phyloP scores from a whole-genome alignment of 2,329 filamentous ascomycete genomes.

The Nothomitra cinnamomea region DNA sequence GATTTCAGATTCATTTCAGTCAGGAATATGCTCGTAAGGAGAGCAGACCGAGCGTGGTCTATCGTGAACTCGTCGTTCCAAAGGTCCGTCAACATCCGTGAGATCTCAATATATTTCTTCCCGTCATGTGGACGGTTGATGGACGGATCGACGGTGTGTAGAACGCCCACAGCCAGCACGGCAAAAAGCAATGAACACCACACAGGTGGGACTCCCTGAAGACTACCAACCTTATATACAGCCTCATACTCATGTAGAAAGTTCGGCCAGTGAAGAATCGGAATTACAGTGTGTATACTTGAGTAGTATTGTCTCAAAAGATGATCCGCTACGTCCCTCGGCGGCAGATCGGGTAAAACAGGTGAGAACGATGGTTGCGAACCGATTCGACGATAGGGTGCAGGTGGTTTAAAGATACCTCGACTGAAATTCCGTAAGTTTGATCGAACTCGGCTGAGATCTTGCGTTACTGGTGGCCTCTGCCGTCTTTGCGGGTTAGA shows the following conservation, averaged over 20 bases:
- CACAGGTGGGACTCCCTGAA: slow-evolving; percentile 43
- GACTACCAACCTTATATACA: slow-evolving; percentile 49
- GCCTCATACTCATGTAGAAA: slow-evolving; percentile 62
- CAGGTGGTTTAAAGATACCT: slow-evolving; percentile 65
- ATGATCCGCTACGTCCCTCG: slow-evolving; percentile 50
- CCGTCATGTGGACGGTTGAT: slow-evolving; percentile 39
- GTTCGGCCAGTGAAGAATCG: slow-evolving; percentile 74
- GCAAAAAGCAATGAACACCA: slow-evolving; percentile 72
- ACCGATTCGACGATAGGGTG: slow-evolving; percentile 41
- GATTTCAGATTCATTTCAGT: slow-evolving; percentile 77
- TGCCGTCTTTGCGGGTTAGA: slow-evolving; percentile 47
- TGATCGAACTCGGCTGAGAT: slow-evolving; percentile 52
- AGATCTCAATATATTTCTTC: slow-evolving; percentile 52
- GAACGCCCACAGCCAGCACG: slow-evolving; percentile 63
- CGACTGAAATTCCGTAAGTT: slow-evolving; percentile 59
- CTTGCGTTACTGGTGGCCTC: slow-evolving; percentile 42
- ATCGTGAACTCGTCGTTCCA: slow-evolving; percentile 66
- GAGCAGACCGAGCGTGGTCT: slow-evolving; percentile 54
- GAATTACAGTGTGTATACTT: slow-evolving; percentile 63
- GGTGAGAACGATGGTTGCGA: slow-evolving; percentile 33
- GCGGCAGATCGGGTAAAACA: slow-evolving; percentile 48
- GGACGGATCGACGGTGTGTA: slow-evolving; percentile 47
- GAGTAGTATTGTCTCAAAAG: slow-evolving; percentile 60
- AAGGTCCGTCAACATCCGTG: slow-evolving; percentile 54
- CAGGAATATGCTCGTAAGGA: slow-evolving; percentile 63